Conservation (phyloP, 2,329 filamentous ascomycete species). For the Gyromitra esculenta region DNA sequence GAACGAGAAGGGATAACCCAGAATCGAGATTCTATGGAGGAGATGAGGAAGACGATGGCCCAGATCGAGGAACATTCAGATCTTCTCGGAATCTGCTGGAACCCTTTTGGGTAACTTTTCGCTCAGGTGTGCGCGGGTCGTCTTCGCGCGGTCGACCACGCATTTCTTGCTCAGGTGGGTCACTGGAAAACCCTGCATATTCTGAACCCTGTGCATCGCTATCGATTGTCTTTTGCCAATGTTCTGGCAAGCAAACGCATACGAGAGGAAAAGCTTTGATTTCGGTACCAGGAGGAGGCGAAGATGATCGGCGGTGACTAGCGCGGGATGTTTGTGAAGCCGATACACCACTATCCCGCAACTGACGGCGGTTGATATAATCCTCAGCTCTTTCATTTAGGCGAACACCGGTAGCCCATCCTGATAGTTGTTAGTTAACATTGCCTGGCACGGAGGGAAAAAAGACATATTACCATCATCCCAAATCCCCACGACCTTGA, state of each 20-base stretch:
- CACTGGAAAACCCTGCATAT: conserved; percentile 30
- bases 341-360: conserved; percentile 93
- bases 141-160: conserved; percentile 26
- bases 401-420: conserved; percentile 94
- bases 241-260: conserved; percentile 92
- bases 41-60: conserved; percentile 35
- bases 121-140: conserved; percentile 46
- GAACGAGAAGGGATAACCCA: conserved; percentile 31
- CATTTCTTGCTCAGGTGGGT: conserved; percentile 31
- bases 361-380: conserved; percentile 80
- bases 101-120: conserved; percentile 48
- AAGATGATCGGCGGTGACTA: conserved; percentile 66
- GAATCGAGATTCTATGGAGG: conserved; percentile 33
- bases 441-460: background rate
- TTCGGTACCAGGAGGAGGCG: conserved; percentile 76
- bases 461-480: conserved; percentile 72
- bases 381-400: conserved; percentile 85
- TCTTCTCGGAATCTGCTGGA: conserved; percentile 55
- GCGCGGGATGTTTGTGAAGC: conserved; percentile 70
- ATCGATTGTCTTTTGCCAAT: conserved; percentile 97
- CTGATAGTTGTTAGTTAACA: conserved; percentile 37
- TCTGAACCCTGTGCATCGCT: conserved; percentile 67
- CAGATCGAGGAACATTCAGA: conserved; percentile 52
- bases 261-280: conserved; percentile 98
- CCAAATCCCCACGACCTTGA: conserved; percentile 98